Conservation (phyloP, 1,139 yeast genomes). For the Suhomyces atakaporum region DNA sequence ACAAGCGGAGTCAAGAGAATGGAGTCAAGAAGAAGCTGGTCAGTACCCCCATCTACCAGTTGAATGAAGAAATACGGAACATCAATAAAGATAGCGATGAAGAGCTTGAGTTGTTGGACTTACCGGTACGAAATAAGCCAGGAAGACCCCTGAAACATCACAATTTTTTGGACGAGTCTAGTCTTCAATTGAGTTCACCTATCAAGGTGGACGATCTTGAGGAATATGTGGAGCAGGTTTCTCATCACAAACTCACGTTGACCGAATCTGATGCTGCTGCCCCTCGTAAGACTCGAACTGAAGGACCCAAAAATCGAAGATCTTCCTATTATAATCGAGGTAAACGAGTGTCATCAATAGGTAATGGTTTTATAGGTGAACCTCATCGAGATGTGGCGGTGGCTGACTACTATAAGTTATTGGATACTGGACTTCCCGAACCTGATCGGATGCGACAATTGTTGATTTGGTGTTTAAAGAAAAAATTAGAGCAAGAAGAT, state of each 20-base stretch:
- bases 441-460: conserved; percentile 74
- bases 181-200: conserved; percentile 28
- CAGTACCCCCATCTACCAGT: conserved; percentile 30
- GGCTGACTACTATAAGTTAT: conserved; percentile 59
- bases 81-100: conserved; percentile 13
- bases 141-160: conserved; percentile 3
- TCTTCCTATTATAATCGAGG: conserved; percentile 61
- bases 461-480: conserved; percentile 66
- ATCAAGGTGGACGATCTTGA: conserved; percentile 22
- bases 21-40: conserved; percentile 18
- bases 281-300: conserved; percentile 14
- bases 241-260: conserved; percentile 27
- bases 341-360: conserved; percentile 71
- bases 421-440: conserved; percentile 65
- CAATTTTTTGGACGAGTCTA: conserved; percentile 18
- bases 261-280: conserved; percentile 21
- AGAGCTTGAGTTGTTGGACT: conserved; percentile 11
- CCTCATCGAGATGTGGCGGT: conserved; percentile 67
- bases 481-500: conserved; percentile 45
- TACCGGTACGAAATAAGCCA: conserved; percentile 9
- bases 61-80: conserved; percentile 25
- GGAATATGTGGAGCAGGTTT: conserved; percentile 33
- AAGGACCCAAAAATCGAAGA: conserved; percentile 35
- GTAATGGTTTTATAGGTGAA: conserved; percentile 68
- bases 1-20: conserved; percentile 34